phyloP scores from a whole-genome alignment of 2,329 filamentous ascomycete genomes.

The Verticillium klebahnii region DNA sequence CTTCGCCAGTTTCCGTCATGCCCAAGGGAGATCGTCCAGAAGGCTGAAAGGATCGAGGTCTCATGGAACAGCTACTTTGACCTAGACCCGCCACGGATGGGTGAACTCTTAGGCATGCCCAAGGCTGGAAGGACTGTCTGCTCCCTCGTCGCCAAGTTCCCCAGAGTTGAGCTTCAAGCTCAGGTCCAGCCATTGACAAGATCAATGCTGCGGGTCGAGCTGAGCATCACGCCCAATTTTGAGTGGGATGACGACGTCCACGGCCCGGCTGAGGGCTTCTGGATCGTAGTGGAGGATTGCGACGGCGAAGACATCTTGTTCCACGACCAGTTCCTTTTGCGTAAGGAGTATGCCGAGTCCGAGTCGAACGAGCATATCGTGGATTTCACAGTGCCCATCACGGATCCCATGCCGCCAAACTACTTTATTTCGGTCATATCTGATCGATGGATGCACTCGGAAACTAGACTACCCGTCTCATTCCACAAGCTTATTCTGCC shows the following conservation, averaged over 20 bases:
- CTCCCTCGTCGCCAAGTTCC: constrained; percentile 84
- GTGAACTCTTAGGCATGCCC: constrained; percentile 85
- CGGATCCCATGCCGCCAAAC: constrained; percentile 96
- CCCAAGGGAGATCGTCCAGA: constrained; percentile 79
- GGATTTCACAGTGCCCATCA: constrained; percentile 94
- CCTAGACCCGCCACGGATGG: constrained; percentile 92
- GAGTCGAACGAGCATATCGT: constrained; percentile 92
- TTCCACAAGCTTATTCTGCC: constrained; percentile 94
- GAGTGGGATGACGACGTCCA: constrained; percentile 91
- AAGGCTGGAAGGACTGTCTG: constrained; percentile 85
- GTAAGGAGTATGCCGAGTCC: constrained; percentile 78
- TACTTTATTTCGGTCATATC: constrained; percentile 96
- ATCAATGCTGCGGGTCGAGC: constrained; percentile 84
- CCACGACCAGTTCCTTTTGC: constrained; percentile 89
- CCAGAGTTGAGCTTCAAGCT: constrained; percentile 85
- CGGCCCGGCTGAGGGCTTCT: constrained; percentile 86
- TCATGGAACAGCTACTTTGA: constrained; percentile 94
- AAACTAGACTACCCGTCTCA: constrained; percentile 87
- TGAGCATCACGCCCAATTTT: constrained; percentile 91
- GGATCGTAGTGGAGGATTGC: constrained; percentile 96
- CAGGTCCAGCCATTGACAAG: constrained; percentile 93
- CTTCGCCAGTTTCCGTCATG: constrained; percentile 84
- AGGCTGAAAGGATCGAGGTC: constrained; percentile 92
- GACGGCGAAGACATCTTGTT: constrained; percentile 95
- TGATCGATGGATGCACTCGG: constrained; percentile 97